A percentile compares a stretch with the other conserved stretches of the same genome.
These are phyloP conservation scores for Dimargaris xerosporica DNA, from an alignment of 192 early-diverging fungal genomes.

Conservation along the genomic window DNA sequence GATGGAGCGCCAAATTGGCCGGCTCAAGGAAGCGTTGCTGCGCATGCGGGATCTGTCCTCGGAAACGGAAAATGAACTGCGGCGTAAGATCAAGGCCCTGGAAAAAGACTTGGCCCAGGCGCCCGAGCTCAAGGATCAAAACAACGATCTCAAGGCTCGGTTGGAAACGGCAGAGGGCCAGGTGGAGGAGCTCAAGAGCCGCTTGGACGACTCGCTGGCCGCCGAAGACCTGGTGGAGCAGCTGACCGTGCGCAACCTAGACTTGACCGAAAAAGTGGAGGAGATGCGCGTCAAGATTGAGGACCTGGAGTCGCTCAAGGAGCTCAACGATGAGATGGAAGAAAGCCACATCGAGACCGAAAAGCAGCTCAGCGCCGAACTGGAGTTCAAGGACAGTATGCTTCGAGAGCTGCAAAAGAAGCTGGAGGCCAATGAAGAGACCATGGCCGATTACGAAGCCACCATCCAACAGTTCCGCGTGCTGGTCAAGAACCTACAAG, in stretches of 20 bases:
- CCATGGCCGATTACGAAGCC: constrained; percentile 69
- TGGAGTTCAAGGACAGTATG: constrained; percentile 53
- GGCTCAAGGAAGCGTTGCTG: constrained; percentile 75
- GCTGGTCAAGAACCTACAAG: constrained; percentile 58
- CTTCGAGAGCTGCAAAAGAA: constrained; percentile 41
- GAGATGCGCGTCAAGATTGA: constrained; percentile 62
- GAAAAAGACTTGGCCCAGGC: constrained; percentile 50
- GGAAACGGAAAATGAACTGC: constrained; percentile 51
- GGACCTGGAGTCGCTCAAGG: constrained; percentile 79
- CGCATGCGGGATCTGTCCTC: constrained; percentile 65
- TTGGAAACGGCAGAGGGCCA: constrained; percentile 47
- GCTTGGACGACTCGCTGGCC: constrained; percentile 64
- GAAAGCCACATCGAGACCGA: constrained; percentile 82
- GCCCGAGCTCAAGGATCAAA: constrained; percentile 36
- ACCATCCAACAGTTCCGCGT: constrained; percentile 78
- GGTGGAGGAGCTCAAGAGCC: constrained; percentile 69
- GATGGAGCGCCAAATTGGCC: constrained; percentile 68
- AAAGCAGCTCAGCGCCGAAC: constrained; percentile 65
- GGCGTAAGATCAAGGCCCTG: constrained; percentile 41
- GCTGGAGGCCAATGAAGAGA: constrained; percentile 55
- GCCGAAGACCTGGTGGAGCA: constrained; percentile 74
- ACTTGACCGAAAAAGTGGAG: constrained; percentile 51
- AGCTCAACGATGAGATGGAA: constrained; percentile 84
- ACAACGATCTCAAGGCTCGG: constrained; percentile 27
- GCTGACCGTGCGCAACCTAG: constrained; percentile 72